Evolutionary conservation across 768 basidiomycete genomes (phyloP), one percentile per base, ranked within the genome.

Genomic region (Ramaria rubella): DNA sequence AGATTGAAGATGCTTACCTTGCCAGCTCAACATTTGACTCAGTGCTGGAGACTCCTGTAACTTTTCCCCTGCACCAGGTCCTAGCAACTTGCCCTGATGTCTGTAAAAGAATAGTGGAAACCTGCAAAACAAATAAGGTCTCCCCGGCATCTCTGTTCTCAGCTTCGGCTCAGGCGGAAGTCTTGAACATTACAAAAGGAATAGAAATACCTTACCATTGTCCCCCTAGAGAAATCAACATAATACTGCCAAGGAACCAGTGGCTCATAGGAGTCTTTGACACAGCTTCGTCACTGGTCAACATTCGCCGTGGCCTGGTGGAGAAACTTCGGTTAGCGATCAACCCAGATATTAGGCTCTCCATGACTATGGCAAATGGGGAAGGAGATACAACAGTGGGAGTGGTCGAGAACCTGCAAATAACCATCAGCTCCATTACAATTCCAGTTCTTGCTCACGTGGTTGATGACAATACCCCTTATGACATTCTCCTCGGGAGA

Each of bases 401-500:
- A n/a, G n/a, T n/a, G n/a, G n/a, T n/a, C n/a, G n/a, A n/a, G n/a
- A n/a, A n/a, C n/a, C n/a, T n/a, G 9, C 19, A n/a, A n/a, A n/a
- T n/a, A n/a, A n/a, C 30, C 17, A 5, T 36, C 5, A 7, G 30
- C 55, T 5, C 19, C 30, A 0, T n/a, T 59, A 21, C 42, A 30
- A 11, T 12, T 59, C 2, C 60, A 61, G 26, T 29, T 26, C 0
- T 50, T 45, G 1, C 43, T 61, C 2, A 44, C 57, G 33, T 33
- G 26, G 57, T 3, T n/a, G n/a, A n/a, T n/a, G n/a, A n/a, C n/a
- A n/a, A n/a, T n/a, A n/a, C n/a, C n/a, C n/a, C n/a, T n/a, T 59
- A 54, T 21, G 24, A 34, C 4, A 21, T 61, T 11, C 27, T 61
- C 3, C 44, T 61, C 1, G 60, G 60, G 0, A 50, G 49, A 5